Evolutionary conservation across 1,284 basidiomycete genomes (phyloP).

Genomic region (Ustilago crameri): DNA sequence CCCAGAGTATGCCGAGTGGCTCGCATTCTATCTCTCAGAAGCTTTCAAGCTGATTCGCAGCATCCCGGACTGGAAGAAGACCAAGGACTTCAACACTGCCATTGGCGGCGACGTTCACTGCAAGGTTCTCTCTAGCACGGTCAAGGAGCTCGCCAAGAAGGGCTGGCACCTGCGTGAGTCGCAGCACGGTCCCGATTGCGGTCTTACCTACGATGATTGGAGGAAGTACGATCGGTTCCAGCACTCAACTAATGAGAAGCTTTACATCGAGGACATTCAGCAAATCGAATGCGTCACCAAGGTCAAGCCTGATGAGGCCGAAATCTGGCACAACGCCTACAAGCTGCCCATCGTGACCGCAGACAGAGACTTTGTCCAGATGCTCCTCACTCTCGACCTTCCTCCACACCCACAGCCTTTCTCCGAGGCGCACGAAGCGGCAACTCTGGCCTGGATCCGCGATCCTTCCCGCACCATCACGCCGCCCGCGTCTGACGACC

Average conservation of each 20-base stretch:
- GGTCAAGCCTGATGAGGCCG: slow-evolving; percentile 41
- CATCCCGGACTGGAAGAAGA: slow-evolving; percentile 33
- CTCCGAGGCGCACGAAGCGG: slow-evolving; percentile 48
- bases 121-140: slow-evolving; percentile 24
- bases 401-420: slow-evolving; percentile 53
- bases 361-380: slow-evolving; percentile 63
- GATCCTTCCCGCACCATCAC: slow-evolving; percentile 14
- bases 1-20: slow-evolving; percentile 38
- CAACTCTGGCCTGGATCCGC: slow-evolving; percentile 29
- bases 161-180: slow-evolving; percentile 58
- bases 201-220: slow-evolving; percentile 51
- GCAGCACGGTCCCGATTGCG: slow-evolving; percentile 34
- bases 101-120: slow-evolving; percentile 40
- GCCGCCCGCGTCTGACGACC: slow-evolving; percentile 12
- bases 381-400: slow-evolving; percentile 58
- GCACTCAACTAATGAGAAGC: slow-evolving; percentile 51
- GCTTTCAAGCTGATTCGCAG: slow-evolving; percentile 38
- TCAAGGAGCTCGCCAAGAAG: slow-evolving; percentile 33
- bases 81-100: slow-evolving; percentile 27
- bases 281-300: slow-evolving; percentile 38
- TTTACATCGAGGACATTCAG: slow-evolving; percentile 54
- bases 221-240: slow-evolving; percentile 46
- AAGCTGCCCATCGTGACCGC: slow-evolving; percentile 53
- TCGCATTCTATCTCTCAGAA: slow-evolving; percentile 30
- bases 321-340: slow-evolving; percentile 58